A percentile compares a stretch with the other conserved stretches of the same genome.
phyloP scores from a whole-genome alignment of 306 rosid species.

The Prunus padus region DNA sequence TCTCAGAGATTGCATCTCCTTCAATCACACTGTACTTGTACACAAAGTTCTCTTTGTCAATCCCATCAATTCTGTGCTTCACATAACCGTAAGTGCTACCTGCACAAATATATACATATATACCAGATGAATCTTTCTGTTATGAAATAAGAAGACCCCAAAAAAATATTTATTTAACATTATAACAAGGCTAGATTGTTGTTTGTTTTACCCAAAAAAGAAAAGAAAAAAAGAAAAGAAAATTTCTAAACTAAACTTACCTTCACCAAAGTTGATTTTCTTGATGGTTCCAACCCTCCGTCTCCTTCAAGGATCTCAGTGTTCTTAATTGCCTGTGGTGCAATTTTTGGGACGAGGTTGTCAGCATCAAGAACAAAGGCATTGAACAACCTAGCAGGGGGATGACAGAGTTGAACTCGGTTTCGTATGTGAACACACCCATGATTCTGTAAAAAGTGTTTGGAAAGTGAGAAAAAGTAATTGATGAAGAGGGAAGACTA shows the following conservation, averaged over 20 bases:
- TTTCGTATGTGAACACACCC: constrained; percentile 23
- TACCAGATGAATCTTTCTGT: too few species aligned
- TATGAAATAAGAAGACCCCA: too few species aligned
- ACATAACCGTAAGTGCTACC: constrained; percentile 35
- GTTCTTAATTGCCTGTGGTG: constrained; percentile 25
- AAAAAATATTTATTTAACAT: too few species aligned
- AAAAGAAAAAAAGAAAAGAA: too few species aligned
- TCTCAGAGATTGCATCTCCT: constrained; percentile 37
- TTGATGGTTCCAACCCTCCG: constrained; percentile 55
- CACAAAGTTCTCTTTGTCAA: constrained; percentile 33
- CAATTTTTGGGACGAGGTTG: constrained; percentile 42
- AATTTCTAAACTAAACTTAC: constrained; percentile 1
- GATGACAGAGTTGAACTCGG: constrained; percentile 36
- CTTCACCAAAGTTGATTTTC: constrained; percentile 40
- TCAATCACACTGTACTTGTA: constrained; percentile 48
- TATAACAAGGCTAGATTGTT: too few species aligned
- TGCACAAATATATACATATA: neutral
- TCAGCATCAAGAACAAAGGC: constrained; percentile 41
- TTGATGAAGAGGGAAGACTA: neutral
- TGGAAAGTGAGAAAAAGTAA: neutral
- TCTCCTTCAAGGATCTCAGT: constrained; percentile 40
- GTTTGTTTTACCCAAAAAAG: too few species aligned
- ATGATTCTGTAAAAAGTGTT: neutral
- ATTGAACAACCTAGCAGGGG: constrained; percentile 48
- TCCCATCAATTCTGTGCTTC: constrained; percentile 45